These are phyloP conservation scores for Septoria petroselini DNA, from an alignment of 2,329 filamentous ascomycete species.

Conservation along the genomic window DNA sequence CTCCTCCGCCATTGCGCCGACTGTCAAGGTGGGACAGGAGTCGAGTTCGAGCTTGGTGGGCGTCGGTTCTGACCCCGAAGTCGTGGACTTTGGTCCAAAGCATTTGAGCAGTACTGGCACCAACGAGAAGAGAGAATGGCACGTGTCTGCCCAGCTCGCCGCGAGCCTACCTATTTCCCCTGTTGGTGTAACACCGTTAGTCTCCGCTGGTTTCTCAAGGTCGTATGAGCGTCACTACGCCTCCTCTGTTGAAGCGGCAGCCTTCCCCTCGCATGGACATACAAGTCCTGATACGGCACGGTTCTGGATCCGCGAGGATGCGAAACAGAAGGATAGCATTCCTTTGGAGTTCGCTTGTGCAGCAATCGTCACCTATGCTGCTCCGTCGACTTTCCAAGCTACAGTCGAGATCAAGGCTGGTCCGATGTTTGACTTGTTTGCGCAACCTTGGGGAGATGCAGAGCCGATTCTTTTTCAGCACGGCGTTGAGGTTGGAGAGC, in stretches of 20 bases:
- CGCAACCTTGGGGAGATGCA: constrained; percentile 14
- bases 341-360: constrained; percentile 19
- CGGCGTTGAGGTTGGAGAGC: constrained; percentile 14
- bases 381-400: constrained; percentile 5
- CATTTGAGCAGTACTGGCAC: constrained; percentile 14
- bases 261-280: constrained; percentile 10
- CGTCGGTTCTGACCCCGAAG: not conserved
- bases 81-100: constrained; percentile 20
- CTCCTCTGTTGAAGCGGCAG: constrained; percentile 7
- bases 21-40: not conserved
- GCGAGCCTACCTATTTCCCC: constrained; percentile 1
- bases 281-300: constrained; percentile 4
- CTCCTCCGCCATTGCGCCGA: not conserved
- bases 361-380: constrained; percentile 10
- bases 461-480: constrained; percentile 16
- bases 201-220: constrained; percentile 3
- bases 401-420: constrained; percentile 18
- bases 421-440: constrained; percentile 19
- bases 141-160: constrained; percentile 14
- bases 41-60: not conserved
- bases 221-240: constrained; percentile 8
- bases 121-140: constrained; percentile 13
- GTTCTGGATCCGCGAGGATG: constrained; percentile 18
- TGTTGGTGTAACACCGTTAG: not conserved
- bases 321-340: constrained; percentile 4